Percentiles rank a stretch among this genome's conserved stretches.
Conservation (phyloP, 176 grass and related monocot species). For the Rhynchospora tenuis region DNA sequence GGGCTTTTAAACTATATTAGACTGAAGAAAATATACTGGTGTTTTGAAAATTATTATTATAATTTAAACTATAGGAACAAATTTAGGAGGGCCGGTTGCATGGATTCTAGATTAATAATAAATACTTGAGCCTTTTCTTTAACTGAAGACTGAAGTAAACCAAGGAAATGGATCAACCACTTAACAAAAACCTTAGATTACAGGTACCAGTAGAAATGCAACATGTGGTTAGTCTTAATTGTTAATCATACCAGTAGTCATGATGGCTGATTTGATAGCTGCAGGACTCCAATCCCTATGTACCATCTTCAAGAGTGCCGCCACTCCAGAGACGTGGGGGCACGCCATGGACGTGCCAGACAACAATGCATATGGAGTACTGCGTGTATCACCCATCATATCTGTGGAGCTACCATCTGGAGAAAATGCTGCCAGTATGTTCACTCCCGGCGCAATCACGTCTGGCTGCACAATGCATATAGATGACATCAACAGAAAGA, state of each 20-base stretch:
- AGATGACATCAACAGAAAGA: neutral
- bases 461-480: conserved; percentile 24
- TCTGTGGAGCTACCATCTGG: neutral
- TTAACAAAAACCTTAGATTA: neutral
- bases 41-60: neutral
- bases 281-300: conserved; percentile 35
- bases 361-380: conserved; percentile 5
- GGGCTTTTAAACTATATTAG: no score
- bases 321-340: conserved; percentile 32
- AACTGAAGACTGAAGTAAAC: neutral
- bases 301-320: conserved; percentile 21
- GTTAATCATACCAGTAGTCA: conserved; percentile 31
- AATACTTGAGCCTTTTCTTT: neutral
- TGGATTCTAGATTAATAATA: neutral
- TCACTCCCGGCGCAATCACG: conserved; percentile 27
- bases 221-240: neutral
- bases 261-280: conserved; percentile 33
- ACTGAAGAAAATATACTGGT: no score
- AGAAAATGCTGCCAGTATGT: conserved; percentile 32
- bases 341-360: conserved; percentile 44
- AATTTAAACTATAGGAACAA: neutral
- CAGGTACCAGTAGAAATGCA: neutral
- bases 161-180: neutral
- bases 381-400: neutral
- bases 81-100: neutral